These are phyloP conservation scores for Irpex lacteus DNA, from an alignment of 1,284 basidiomycete species.

Conservation along the genomic window DNA sequence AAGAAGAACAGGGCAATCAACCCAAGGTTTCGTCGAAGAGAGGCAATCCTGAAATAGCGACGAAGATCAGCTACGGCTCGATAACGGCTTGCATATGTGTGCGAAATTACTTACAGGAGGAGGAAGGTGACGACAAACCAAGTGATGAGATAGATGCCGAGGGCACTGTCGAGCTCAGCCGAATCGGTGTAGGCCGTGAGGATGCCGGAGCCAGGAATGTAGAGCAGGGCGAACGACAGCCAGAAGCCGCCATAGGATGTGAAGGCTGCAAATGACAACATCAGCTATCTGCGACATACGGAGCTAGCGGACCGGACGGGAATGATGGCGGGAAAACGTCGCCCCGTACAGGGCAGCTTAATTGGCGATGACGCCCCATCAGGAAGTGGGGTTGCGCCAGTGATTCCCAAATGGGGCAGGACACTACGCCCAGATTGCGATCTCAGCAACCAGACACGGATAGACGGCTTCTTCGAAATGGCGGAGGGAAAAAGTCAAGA, in stretches of 20 bases:
- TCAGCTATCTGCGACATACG: background rate
- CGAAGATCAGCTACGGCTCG: conserved; percentile 5
- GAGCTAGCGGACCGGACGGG: background rate
- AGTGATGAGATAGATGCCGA: conserved; percentile 65
- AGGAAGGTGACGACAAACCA: conserved; percentile 74
- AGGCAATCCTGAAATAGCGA: conserved; percentile 47
- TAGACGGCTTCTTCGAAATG: background rate
- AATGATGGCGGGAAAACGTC: background rate
- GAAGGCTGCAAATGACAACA: conserved; percentile 55
- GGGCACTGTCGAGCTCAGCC: conserved; percentile 49
- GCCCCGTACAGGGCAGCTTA: background rate
- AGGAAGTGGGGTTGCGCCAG: conserved; percentile 12
- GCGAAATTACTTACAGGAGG: conserved; percentile 45
- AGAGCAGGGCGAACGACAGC: conserved; percentile 71
- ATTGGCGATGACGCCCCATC: conserved; percentile 2
- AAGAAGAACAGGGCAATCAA: conserved; percentile 72
- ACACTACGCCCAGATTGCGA: conserved; percentile 3
- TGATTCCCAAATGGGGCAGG: conserved; percentile 2
- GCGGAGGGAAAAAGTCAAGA: background rate
- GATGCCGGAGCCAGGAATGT: conserved; percentile 66
- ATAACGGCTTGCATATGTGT: background rate
- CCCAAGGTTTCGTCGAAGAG: conserved; percentile 64
- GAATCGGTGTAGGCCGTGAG: conserved; percentile 41
- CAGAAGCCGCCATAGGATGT: conserved; percentile 83
- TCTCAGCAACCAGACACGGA: background rate